Percentiles rank a stretch among this genome's conserved stretches.
Conservation (phyloP, 495 filamentous ascomycete genomes). For the Aspergillus olivimuriae region DNA sequence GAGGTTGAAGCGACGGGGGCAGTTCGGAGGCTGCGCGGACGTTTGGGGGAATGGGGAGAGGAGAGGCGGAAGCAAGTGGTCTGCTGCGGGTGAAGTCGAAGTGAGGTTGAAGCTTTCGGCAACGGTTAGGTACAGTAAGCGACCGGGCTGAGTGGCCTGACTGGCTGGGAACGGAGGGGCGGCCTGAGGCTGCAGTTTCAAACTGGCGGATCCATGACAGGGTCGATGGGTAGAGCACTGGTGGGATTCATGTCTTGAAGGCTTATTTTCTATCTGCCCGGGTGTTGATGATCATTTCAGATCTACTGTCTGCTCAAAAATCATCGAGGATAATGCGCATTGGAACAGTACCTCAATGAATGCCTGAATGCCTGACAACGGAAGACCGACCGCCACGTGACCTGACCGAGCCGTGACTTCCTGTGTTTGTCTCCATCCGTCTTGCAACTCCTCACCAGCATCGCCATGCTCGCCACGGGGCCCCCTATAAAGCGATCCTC, state of each 20-base stretch:
- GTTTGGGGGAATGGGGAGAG: slow-evolving; percentile 13
- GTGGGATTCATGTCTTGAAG: too few relatives aligned
- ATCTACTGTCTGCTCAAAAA: too few relatives aligned
- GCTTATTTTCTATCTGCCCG: too few relatives aligned
- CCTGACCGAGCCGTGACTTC: slow-evolving; percentile 2
- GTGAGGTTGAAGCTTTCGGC: slow-evolving; percentile 42
- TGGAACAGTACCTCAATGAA: too few relatives aligned
- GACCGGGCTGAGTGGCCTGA: slow-evolving; percentile 24
- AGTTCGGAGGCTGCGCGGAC: slow-evolving; percentile 10
- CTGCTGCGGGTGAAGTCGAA: slow-evolving; percentile 27
- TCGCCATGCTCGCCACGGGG: slow-evolving; percentile 28
- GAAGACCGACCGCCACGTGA: too few relatives aligned
- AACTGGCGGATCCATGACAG: too few relatives aligned
- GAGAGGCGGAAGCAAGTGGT: slow-evolving; percentile 23
- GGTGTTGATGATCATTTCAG: too few relatives aligned
- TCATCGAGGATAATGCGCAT: too few relatives aligned
- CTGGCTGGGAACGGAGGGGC: slow-evolving; percentile 1
- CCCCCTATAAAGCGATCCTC: slow-evolving; percentile 39
- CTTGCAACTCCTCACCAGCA: slow-evolving; percentile 2
- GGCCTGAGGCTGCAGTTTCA: background rate
- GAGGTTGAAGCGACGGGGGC: slow-evolving; percentile 7
- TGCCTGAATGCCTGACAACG: slow-evolving; percentile 9
- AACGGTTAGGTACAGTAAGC: slow-evolving; percentile 35
- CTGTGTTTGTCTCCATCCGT: slow-evolving; percentile 4
- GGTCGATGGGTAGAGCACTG: too few relatives aligned